Evolutionary conservation across 352 stramenopile species (phyloP), one percentile per base, ranked within the genome.

Genomic region (Pythium monospermum): DNA sequence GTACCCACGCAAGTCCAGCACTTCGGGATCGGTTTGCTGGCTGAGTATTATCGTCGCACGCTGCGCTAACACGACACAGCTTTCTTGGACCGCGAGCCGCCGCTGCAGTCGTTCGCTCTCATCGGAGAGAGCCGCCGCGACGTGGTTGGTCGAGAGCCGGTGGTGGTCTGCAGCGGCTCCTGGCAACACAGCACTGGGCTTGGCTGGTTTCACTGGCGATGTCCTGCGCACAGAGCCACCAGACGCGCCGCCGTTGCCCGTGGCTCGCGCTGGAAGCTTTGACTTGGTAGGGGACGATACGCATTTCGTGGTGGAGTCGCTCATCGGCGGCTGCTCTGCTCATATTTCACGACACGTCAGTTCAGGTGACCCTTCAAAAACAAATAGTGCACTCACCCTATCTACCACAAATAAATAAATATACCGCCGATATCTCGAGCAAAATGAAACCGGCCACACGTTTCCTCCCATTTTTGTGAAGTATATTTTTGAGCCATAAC

Each of bases 1-100:
- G 23, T 69, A 83, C 32, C 62, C 46, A 12, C 59, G 61, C 21
- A 90, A 49, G 37, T 90, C 70, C 23, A 90, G 61, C 8, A 76
- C 73, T 49, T 87, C 76, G 7, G 72, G 67, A 42, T 86, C 68
- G 18, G n/a, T 61, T 33, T 61, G 71, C 37, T 46, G 66, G 64
- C 21, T 59, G 42, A 89, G 51, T 10, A 89, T 77, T 21, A 30
- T 21, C 25, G 70, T 89, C 10, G 78, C 73, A 19, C 68, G 71
- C 16, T 71, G 28, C 6, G 69, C 69, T 15, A 87, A 31, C 10
- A 45, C 49, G 37, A 87, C 67, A 8, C 53, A 61, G 12, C 56
- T 33, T 15, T 68, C 53, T 16, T 84, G 75, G 1, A 60, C 53
- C 4, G 62, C 57, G 13, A 85, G 38, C 31, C 56, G 59, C 27